These are phyloP conservation scores for Tricholomella constricta DNA, from an alignment of 768 basidiomycete species.

Conservation along the genomic window DNA sequence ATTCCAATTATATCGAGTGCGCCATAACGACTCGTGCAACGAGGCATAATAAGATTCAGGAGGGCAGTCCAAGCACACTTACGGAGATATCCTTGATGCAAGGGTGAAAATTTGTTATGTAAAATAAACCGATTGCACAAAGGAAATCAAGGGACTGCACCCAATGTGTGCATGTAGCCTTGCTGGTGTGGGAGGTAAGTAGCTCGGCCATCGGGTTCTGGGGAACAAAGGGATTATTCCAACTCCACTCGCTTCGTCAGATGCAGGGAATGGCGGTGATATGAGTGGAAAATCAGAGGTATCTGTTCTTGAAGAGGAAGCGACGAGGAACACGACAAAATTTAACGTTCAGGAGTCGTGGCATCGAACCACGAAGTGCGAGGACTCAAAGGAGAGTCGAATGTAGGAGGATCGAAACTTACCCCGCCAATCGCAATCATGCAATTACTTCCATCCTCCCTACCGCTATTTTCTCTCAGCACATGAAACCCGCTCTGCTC, in stretches of 20 bases:
- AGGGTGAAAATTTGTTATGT: conserved; percentile 6
- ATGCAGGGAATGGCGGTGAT: neutral
- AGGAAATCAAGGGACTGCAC: conserved; percentile 2
- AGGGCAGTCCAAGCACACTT: neutral
- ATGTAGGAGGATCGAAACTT: neutral
- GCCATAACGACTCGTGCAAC: neutral
- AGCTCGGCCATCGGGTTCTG: neutral
- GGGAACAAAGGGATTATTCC: neutral
- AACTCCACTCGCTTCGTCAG: conserved; percentile 3
- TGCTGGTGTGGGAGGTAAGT: conserved; percentile 1
- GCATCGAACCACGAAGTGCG: neutral
- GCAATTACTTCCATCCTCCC: too few relatives aligned
- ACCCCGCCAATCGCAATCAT: too few relatives aligned
- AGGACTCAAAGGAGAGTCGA: neutral
- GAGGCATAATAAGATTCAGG: neutral
- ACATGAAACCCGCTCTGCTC: too few relatives aligned
- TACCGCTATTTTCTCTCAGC: too few relatives aligned
- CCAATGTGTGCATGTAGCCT: neutral
- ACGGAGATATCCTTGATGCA: conserved; percentile 14
- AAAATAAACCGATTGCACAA: conserved; percentile 1
- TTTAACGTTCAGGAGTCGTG: neutral
- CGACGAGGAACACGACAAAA: conserved; percentile 2
- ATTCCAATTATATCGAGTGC: neutral
- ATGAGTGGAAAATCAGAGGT: neutral
- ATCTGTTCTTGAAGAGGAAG: conserved; percentile 1